Evolutionary conservation across 306 rosid species (phyloP).

Genomic region (Castanea crenata): DNA sequence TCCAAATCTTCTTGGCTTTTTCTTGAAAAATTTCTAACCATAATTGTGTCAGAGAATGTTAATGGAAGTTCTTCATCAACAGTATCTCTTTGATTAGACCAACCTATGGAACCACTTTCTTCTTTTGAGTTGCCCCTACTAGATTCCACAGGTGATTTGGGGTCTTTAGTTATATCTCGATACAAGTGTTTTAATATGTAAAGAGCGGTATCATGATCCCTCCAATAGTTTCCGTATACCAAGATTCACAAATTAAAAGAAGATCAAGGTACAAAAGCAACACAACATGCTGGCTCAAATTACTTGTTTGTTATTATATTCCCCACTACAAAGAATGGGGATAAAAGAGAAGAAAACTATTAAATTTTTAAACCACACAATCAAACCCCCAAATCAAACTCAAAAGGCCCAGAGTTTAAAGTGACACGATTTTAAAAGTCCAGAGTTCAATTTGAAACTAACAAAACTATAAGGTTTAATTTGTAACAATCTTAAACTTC

Average conservation of each 20-base stretch:
- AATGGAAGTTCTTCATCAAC: slow-evolving; percentile 75
- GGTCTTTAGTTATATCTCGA: slow-evolving; percentile 57
- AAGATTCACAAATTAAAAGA: too few species aligned
- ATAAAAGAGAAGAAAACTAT: too few species aligned
- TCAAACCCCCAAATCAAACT: too few species aligned
- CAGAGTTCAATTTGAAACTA: too few species aligned
- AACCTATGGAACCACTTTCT: slow-evolving; percentile 33
- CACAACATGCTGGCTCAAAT: too few species aligned
- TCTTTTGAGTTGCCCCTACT: slow-evolving; percentile 24
- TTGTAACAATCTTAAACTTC: too few species aligned
- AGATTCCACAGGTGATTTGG: slow-evolving; percentile 7
- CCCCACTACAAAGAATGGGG: too few species aligned
- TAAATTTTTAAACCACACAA: background rate
- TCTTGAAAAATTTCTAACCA: slow-evolving; percentile 47
- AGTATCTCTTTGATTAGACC: slow-evolving; percentile 45
- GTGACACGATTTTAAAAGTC: too few species aligned
- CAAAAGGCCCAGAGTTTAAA: too few species aligned
- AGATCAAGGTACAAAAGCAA: too few species aligned
- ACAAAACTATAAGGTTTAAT: too few species aligned
- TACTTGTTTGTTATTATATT: too few species aligned
- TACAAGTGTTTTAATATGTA: slow-evolving; percentile 78
- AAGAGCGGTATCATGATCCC: slow-evolving; percentile 85
- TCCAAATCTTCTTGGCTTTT: slow-evolving; percentile 43
- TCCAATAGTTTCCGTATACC: slow-evolving; percentile 79
- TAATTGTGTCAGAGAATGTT: slow-evolving; percentile 58